These are phyloP conservation scores for Luffa aegyptiaca DNA, from an alignment of 306 rosid species.

Conservation along the genomic window DNA sequence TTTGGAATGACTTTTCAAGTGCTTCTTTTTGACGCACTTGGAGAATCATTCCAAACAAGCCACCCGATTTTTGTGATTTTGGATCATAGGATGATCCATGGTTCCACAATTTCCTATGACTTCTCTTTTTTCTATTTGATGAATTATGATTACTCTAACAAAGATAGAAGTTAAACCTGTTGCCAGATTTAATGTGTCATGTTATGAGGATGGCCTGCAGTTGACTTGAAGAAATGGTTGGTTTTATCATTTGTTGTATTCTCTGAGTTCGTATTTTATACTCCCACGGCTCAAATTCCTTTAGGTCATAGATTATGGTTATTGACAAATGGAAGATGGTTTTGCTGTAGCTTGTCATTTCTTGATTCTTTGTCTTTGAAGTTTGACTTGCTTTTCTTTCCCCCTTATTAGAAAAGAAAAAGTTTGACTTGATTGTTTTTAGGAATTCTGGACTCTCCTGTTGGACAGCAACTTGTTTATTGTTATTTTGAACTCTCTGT, in stretches of 20 bases:
- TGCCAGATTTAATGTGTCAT: not conserved
- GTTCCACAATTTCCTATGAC: not conserved
- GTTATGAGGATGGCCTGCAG: not conserved
- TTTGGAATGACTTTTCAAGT: too few relatives aligned
- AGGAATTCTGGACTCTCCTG: not conserved
- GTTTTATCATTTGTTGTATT: not conserved
- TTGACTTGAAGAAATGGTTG: not conserved
- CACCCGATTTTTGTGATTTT: not conserved
- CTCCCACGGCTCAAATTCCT: not conserved
- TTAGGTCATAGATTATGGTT: not conserved
- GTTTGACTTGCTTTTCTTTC: not conserved
- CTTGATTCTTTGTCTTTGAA: not conserved
- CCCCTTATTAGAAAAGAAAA: not conserved
- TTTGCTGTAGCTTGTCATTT: not conserved
- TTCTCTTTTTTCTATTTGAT: not conserved
- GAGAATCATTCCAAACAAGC: too few relatives aligned
- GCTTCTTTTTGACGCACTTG: too few relatives aligned
- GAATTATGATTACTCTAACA: not conserved
- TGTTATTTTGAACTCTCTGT: not conserved
- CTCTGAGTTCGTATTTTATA: not conserved
- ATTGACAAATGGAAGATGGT: not conserved
- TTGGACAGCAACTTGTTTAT: not conserved
- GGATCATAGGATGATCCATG: not conserved
- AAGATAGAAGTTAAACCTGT: not conserved
- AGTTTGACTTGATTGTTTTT: not conserved